A percentile compares a stretch with the other conserved stretches of the same genome.
These are phyloP conservation scores for Sclerotinia spermophila DNA, from an alignment of 2,329 filamentous ascomycete species.

Conservation along the genomic window DNA sequence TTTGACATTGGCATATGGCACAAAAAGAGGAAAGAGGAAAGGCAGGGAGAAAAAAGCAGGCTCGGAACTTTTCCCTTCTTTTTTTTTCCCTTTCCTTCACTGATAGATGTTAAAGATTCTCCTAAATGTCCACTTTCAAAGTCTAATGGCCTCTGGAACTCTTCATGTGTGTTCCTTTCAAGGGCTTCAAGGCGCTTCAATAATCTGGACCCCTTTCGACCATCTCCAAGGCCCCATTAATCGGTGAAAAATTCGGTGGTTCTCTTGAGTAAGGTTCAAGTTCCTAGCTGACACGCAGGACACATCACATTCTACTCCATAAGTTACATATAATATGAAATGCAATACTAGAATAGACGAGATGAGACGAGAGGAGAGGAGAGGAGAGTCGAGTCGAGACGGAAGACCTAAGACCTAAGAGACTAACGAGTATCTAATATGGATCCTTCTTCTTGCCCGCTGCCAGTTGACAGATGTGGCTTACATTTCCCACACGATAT, in stretches of 20 bases:
- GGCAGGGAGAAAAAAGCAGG: not conserved
- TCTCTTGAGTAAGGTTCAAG: not conserved
- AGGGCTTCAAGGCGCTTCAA: not conserved
- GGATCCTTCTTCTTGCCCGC: not conserved
- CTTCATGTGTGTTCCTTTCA: not conserved
- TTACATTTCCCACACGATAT: not conserved
- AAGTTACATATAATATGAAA: not conserved
- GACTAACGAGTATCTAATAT: not conserved
- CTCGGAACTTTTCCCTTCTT: not conserved
- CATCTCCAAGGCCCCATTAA: not conserved
- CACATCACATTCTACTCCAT: constrained; percentile 5
- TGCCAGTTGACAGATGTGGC: constrained; percentile 12
- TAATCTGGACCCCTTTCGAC: constrained; percentile 15
- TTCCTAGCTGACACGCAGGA: constrained; percentile 12
- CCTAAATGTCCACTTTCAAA: constrained; percentile 15
- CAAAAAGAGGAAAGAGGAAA: not conserved
- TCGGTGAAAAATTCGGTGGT: constrained; percentile 14
- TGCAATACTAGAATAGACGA: not conserved
- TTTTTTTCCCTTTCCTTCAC: not conserved
- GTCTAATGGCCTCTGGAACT: constrained; percentile 7
- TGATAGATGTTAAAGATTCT: not conserved
- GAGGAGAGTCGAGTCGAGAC: not conserved
- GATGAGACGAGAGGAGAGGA: not conserved
- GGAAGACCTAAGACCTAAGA: not conserved
- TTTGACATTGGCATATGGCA: not conserved